Evolutionary conservation across 148 eudicot species (phyloP).

Genomic region (Chenopodium quinoa): DNA sequence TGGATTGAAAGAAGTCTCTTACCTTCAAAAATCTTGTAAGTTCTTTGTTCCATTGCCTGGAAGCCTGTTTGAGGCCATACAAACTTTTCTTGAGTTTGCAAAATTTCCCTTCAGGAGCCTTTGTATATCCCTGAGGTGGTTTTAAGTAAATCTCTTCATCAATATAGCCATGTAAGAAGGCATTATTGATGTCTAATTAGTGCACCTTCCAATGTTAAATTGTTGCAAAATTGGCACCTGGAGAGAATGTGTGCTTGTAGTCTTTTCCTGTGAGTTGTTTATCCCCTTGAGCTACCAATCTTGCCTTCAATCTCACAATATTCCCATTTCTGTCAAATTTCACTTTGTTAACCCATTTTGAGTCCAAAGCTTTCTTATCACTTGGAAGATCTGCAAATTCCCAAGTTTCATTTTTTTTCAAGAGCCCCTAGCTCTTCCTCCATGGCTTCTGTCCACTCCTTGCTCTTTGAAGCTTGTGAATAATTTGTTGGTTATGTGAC

Average conservation of each 20-base stretch:
- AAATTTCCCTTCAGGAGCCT: neutral
- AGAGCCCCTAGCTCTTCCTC: neutral
- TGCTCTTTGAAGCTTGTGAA: neutral
- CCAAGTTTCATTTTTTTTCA: neutral
- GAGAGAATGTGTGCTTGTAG: neutral
- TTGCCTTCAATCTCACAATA: neutral
- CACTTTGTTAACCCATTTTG: neutral
- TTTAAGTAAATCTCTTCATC: neutral
- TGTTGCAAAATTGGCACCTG: neutral
- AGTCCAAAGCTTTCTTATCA: neutral
- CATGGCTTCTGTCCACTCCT: neutral
- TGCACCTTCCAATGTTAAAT: neutral
- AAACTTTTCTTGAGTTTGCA: neutral
- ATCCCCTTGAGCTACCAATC: neutral
- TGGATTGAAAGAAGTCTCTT: no score
- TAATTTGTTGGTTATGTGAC: neutral
- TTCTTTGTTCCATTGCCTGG: neutral
- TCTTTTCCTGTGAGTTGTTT: neutral
- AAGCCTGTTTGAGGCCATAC: neutral
- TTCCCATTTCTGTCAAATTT: neutral
- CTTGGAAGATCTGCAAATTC: neutral
- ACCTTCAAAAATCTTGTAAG: no score
- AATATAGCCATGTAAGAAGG: neutral
- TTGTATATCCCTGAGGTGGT: neutral
- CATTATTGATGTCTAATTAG: slow-evolving; percentile 5